These are phyloP conservation scores for Tetradesmus obliquus DNA, from an alignment of 139 green algal genomes.

Conservation along the genomic window DNA sequence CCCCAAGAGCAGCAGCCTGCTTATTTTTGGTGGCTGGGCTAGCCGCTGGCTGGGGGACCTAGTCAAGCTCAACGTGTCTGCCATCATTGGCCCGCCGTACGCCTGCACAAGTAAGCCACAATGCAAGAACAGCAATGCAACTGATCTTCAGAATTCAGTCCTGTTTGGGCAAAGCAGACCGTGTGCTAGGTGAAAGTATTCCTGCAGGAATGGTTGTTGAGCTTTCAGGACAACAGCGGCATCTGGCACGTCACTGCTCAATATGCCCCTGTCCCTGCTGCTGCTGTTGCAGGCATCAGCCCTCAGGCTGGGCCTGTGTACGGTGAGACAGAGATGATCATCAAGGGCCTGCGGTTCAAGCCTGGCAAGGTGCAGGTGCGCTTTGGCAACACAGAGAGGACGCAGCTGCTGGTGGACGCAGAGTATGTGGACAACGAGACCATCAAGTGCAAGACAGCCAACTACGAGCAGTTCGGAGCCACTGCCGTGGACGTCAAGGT, in stretches of 20 bases:
- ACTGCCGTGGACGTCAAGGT: conserved; percentile 78
- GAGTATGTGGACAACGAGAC: conserved; percentile 74
- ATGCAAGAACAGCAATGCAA: background rate
- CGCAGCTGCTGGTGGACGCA: conserved; percentile 68
- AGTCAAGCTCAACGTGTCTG: conserved; percentile 81
- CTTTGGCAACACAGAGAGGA: conserved; percentile 62
- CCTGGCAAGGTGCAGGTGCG: conserved; percentile 82
- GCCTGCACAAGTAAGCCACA: conserved; percentile 73
- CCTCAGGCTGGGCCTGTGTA: conserved; percentile 86
- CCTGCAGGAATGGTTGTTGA: background rate
- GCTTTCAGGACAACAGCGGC: background rate
- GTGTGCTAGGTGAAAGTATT: background rate
- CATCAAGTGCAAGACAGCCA: conserved; percentile 80
- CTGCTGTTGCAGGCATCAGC: conserved; percentile 36
- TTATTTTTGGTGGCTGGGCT: conserved; percentile 90
- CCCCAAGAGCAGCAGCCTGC: conserved; percentile 76
- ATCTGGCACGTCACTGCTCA: background rate
- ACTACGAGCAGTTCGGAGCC: conserved; percentile 86
- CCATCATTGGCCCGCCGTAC: conserved; percentile 93
- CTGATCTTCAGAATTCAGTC: too few relatives aligned
- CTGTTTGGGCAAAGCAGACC: background rate
- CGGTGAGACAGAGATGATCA: conserved; percentile 80
- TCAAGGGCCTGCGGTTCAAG: conserved; percentile 86
- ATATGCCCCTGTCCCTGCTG: background rate
- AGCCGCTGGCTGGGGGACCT: conserved; percentile 91